phyloP scores from a whole-genome alignment of 495 filamentous ascomycete genomes.

The Lichenothelia convexa region DNA sequence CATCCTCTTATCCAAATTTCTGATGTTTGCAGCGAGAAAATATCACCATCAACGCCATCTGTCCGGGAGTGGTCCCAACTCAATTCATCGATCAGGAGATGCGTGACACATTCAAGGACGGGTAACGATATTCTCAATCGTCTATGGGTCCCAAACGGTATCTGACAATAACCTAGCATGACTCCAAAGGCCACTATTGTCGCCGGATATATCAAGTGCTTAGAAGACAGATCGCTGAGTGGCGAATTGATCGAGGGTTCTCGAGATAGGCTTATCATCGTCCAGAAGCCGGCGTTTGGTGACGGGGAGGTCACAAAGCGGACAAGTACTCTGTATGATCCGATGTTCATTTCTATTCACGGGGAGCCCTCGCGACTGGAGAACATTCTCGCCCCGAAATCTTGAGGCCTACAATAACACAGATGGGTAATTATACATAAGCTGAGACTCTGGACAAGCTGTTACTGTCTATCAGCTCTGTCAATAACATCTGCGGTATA shows the following conservation, averaged over 20 bases:
- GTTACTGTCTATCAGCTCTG: no score
- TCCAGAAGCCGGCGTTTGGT: conserved; percentile 15
- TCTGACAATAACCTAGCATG: conserved; percentile 2
- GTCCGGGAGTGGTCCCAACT: conserved; percentile 21
- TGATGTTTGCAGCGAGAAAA: conserved; percentile 17
- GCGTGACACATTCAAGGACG: no score
- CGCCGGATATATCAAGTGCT: conserved; percentile 16
- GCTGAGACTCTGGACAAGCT: no score
- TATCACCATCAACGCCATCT: conserved; percentile 18
- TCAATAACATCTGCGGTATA: no score
- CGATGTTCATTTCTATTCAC: conserved; percentile 23
- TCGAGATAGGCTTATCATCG: conserved; percentile 15
- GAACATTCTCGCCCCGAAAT: no score
- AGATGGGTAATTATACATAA: no score
- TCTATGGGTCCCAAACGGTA: conserved; percentile 3
- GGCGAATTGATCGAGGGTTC: conserved; percentile 22
- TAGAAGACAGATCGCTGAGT: conserved; percentile 14
- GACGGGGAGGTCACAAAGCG: conserved; percentile 17
- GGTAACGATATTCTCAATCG: conserved; percentile 18
- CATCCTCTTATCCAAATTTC: not conserved
- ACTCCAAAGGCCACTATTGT: conserved; percentile 22
- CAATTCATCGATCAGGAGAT: conserved; percentile 22
- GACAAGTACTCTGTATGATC: conserved; percentile 22
- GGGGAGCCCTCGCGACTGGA: conserved; percentile 22
- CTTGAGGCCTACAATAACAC: no score